phyloP scores from a whole-genome alignment of 2,329 filamentous ascomycete genomes.

The Fusarium succisae region DNA sequence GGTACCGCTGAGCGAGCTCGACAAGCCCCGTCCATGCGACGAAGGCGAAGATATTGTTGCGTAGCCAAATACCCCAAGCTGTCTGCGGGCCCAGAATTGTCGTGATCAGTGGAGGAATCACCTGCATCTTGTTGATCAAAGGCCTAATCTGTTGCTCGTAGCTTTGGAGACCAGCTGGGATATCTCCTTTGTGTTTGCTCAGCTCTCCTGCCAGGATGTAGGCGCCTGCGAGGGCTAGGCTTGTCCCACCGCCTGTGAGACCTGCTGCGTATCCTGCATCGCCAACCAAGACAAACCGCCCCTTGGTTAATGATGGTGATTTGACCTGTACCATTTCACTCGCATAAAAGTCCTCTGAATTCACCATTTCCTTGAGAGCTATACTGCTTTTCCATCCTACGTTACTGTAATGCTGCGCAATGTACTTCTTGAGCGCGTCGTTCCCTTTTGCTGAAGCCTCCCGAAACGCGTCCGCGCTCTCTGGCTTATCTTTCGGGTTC shows the following conservation, averaged over 20 bases:
- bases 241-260: constrained; percentile 59
- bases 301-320: constrained; percentile 48
- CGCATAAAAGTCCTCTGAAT: constrained; percentile 56
- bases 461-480: constrained; percentile 49
- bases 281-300: constrained; percentile 58
- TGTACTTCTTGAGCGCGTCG: constrained; percentile 46
- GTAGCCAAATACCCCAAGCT: constrained; percentile 55
- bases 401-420: constrained; percentile 52
- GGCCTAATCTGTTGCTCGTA: constrained; percentile 56
- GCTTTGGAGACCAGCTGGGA: constrained; percentile 45
- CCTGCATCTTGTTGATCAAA: constrained; percentile 50
- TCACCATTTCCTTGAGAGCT: constrained; percentile 48
- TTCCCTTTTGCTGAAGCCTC: constrained; percentile 47
- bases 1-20: constrained; percentile 39
- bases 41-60: constrained; percentile 54
- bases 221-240: constrained; percentile 55
- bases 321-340: constrained; percentile 56
- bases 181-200: constrained; percentile 33
- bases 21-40: constrained; percentile 49
- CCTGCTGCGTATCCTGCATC: constrained; percentile 60
- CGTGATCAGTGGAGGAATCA: constrained; percentile 46
- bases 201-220: constrained; percentile 63
- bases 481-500: constrained; percentile 41
- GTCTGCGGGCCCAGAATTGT: constrained; percentile 55
- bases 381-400: constrained; percentile 56